Evolutionary conservation across 139 green algal genomes (phyloP), one percentile per base, ranked within the genome.

Genomic region (Zygnema cylindricum): DNA sequence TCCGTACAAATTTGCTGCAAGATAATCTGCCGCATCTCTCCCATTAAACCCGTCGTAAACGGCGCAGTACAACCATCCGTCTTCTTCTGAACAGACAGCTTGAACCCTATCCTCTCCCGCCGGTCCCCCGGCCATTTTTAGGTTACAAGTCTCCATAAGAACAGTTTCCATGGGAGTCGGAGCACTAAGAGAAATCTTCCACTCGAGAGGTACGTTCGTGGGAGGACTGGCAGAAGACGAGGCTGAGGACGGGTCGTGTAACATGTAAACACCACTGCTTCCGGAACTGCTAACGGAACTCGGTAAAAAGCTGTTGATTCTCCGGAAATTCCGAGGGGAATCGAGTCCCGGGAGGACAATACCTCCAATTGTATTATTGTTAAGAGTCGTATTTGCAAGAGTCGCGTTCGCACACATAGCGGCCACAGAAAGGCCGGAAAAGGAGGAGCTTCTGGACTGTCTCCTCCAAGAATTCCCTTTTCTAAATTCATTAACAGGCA

Each of bases 1-100:
- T 76, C 84, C 84, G 33, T 89, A 89, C 36, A 89, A 69, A 36
- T 89, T 77, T 32, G 77, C 84, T 40, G 84, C 84, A 75, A 89
- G 84, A 36, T 76, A 89, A 69, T 89, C 84, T 41, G 84, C 84
- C 1, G 84, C 84, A 38, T 89, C 84, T 43, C 84, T 35, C 25
- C 84, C 84, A 76, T 89, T 89, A 35, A 89, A 89, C 7, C 84
- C 84, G 84, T 89, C 84, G 36, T 89, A 89, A 25, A 89, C 39
- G 21, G 71, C 84, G 55, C 84, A 89, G 71, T 84, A 89, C 39
- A 89, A 35, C 84, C 84, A 89, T 54, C 84, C 84, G 3, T 89
- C 69, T n/a, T 87, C 84, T 76, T 89, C 84, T 32, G 69, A 85
- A 39, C 84, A 89, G 71, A 89, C 84, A 1, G 84, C 84, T 76